Evolutionary conservation across 2,329 filamentous ascomycete species (phyloP).

Genomic region (Paraphoma sp.): DNA sequence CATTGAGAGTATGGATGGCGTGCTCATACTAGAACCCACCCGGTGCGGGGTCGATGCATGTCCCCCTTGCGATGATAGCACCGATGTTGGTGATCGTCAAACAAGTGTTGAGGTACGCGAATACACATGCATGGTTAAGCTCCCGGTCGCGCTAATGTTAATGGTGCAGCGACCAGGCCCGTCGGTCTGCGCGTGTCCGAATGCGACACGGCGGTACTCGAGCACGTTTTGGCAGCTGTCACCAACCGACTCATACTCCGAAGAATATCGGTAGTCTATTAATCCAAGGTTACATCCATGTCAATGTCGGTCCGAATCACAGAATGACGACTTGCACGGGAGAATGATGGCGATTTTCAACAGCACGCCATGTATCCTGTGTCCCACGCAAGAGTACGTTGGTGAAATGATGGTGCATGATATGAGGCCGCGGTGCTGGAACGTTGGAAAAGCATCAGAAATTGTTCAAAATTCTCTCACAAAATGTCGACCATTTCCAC

Average conservation of each 20-base stretch:
- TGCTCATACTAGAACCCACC: background rate
- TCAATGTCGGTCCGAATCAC: background rate
- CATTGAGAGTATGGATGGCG: background rate
- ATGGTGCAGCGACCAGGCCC: too few species aligned
- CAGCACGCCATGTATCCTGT: background rate
- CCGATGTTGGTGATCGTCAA: background rate
- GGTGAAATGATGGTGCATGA: background rate
- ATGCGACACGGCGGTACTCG: background rate
- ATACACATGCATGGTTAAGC: background rate
- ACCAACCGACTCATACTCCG: background rate
- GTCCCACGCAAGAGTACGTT: too few species aligned
- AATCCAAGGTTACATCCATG: background rate
- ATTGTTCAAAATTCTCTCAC: background rate
- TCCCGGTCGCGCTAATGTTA: too few species aligned
- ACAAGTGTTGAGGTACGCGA: background rate
- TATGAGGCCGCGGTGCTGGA: background rate
- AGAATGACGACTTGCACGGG: background rate
- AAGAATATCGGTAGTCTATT: background rate
- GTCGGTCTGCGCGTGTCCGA: background rate
- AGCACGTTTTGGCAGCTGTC: background rate
- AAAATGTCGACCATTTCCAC: slow-evolving; percentile 9
- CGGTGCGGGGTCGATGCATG: background rate
- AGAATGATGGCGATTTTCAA: background rate
- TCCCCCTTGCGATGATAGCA: background rate
- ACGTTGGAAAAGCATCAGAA: background rate